Conservation (phyloP, 139 green algal genomes). For the Chlamydomonas sp. region DNA sequence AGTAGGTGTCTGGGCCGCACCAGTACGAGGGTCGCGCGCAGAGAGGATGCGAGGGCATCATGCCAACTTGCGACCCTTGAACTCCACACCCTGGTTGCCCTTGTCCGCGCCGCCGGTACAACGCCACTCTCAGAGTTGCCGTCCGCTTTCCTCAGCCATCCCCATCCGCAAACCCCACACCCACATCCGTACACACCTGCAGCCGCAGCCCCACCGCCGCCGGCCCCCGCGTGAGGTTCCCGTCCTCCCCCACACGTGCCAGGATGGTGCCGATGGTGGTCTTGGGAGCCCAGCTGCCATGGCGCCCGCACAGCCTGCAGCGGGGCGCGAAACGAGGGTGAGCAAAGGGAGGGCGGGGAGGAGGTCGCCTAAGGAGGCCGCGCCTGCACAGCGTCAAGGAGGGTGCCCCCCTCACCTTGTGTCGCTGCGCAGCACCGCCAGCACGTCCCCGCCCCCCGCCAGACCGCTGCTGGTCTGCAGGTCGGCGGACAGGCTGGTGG, state of each 20-base stretch:
- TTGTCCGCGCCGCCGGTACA: too few species aligned
- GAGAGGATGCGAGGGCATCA: too few species aligned
- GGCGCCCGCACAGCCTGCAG: neutral
- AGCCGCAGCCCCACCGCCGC: neutral
- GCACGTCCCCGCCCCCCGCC: neutral
- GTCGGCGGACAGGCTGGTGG: conserved; percentile 57
- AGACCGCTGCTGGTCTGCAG: conserved; percentile 41
- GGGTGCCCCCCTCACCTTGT: neutral
- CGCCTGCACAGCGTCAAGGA: neutral
- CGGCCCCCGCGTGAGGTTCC: neutral
- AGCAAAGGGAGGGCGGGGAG: neutral
- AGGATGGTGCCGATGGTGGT: neutral
- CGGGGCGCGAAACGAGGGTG: neutral
- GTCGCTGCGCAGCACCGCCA: conserved; percentile 1
- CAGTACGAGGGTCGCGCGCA: too few species aligned
- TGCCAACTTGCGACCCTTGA: too few species aligned
- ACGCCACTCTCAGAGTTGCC: too few species aligned
- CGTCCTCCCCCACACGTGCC: conserved; percentile 14
- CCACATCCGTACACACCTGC: neutral
- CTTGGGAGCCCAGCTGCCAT: conserved; percentile 8
- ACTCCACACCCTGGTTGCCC: too few species aligned
- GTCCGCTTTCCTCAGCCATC: too few species aligned
- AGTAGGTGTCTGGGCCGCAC: too few species aligned
- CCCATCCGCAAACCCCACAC: too few species aligned
- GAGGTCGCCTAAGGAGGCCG: neutral